Conservation (phyloP, 2,329 filamentous ascomycete genomes). For the Stemphylium vesicarium region DNA sequence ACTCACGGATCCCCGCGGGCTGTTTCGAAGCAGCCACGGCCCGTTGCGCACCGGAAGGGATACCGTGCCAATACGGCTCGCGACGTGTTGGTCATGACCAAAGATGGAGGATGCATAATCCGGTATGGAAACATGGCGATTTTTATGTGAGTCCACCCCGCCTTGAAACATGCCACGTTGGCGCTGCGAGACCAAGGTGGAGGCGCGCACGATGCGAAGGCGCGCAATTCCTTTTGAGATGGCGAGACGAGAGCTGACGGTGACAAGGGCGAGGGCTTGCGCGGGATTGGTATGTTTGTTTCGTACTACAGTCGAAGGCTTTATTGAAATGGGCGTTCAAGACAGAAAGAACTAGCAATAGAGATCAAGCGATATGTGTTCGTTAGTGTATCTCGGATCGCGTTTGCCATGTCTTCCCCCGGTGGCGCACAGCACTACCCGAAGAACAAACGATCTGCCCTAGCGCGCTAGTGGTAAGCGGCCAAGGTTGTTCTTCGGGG, state of each 20-base stretch:
- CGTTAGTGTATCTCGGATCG: not conserved
- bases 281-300: not conserved
- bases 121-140: constrained; percentile 5
- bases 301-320: not conserved
- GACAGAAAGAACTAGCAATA: constrained; percentile 7
- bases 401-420: not conserved
- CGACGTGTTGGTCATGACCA: not conserved
- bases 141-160: not conserved
- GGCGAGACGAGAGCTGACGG: constrained; percentile 1
- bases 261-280: not conserved
- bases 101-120: too few species aligned
- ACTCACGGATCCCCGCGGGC: not conserved
- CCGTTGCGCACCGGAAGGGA: constrained; percentile 6
- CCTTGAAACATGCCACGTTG: constrained; percentile 11
- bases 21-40: constrained; percentile 11
- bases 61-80: not conserved
- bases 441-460: constrained; percentile 4
- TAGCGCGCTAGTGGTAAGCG: not conserved
- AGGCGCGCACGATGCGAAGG: constrained; percentile 6
- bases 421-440: not conserved
- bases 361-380: not conserved
- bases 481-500: constrained; percentile 10
- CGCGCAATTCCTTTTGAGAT: constrained; percentile 5
- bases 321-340: constrained; percentile 4
- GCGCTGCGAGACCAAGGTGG: constrained; percentile 5